Evolutionary conservation across 2,329 filamentous ascomycete genomes (phyloP), one percentile per base, ranked within the genome.

Genomic region (Epichloe elymi): DNA sequence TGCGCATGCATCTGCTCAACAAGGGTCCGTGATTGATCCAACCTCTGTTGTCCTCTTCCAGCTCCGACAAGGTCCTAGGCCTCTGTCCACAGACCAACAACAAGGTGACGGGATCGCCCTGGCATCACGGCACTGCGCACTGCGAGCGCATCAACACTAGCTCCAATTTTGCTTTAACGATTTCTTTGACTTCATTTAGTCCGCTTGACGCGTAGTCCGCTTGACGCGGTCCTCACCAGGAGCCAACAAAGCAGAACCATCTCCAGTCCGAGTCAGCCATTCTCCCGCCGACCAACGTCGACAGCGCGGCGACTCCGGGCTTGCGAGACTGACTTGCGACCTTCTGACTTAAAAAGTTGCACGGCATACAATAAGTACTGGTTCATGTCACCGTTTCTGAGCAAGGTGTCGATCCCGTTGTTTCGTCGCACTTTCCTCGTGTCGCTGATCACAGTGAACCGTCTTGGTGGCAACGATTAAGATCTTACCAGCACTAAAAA

Each of bases 221-320:
- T 19, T 30, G 36, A n/a, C n/a, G 19, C 41, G 10, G n/a, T 17
- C 36, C n/a, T 30, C 19, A 12, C 49, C 30, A 43, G 23, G 44
- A 41, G 30, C 43, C 37, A 39, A 46, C 20, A 36, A 41, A 26
- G n/a, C 33, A 30, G 36, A 15, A 41, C 17, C n/a, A 15, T 38
- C 23, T 39, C 19, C 15, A 7, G 10, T 39, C 20, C 36, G 46
- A 39, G 36, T 47, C 39, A 43, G 42, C 39, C 35, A 20, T 6
- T 12, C 33, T 33, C n/a, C 38, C 41, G 48, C 14, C 37, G 33
- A 12, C 26, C 20, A 44, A 14, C 15, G 40, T 46, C 26, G 38
- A 15, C 40, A 45, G 46, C 23, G 35, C 51, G 46, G 42, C 17
- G 42, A n/a, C 33, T 49, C 51, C 45, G 50, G 42, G 12, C 46